Evolutionary conservation across 1,284 basidiomycete genomes (phyloP).

Genomic region (Vanrija pseudolonga): DNA sequence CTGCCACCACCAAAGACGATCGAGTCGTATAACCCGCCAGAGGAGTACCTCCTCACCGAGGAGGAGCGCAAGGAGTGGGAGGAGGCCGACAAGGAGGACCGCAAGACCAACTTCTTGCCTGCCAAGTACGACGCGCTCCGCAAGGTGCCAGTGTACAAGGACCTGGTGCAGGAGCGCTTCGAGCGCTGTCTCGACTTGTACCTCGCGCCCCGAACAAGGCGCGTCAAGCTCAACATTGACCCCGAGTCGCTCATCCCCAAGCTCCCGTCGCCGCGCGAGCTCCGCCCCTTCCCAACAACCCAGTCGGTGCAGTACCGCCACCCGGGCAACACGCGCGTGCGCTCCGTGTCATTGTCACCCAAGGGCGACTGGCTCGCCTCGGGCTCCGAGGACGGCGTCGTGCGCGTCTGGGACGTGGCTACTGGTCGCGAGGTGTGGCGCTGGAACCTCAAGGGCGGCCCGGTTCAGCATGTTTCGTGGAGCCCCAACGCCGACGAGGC

Average conservation of each 20-base stretch:
- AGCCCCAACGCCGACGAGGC: constrained; percentile 77
- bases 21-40: constrained; percentile 98
- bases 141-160: constrained; percentile 84
- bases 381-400: constrained; percentile 83
- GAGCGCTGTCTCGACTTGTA: constrained; percentile 94
- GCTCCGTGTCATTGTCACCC: constrained; percentile 77
- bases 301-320: constrained; percentile 68
- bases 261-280: constrained; percentile 86
- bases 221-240: constrained; percentile 82
- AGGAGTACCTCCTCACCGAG: constrained; percentile 90
- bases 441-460: constrained; percentile 76
- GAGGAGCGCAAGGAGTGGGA: constrained; percentile 83
- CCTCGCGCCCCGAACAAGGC: constrained; percentile 87
- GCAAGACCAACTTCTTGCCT: constrained; percentile 85
- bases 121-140: constrained; percentile 81
- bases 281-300: constrained; percentile 92
- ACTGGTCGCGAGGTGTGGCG: constrained; percentile 84
- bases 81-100: constrained; percentile 79
- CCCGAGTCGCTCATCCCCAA: constrained; percentile 90
- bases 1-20: constrained; percentile 80
- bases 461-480: constrained; percentile 85
- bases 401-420: constrained; percentile 90
- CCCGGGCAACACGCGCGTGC: constrained; percentile 60
- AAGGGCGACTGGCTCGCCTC: constrained; percentile 88
- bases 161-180: constrained; percentile 92